Base-by-base conservation (phyloP, 2,329 filamentous ascomycete species). In the Pseudogymnoascus sp. region DNA sequence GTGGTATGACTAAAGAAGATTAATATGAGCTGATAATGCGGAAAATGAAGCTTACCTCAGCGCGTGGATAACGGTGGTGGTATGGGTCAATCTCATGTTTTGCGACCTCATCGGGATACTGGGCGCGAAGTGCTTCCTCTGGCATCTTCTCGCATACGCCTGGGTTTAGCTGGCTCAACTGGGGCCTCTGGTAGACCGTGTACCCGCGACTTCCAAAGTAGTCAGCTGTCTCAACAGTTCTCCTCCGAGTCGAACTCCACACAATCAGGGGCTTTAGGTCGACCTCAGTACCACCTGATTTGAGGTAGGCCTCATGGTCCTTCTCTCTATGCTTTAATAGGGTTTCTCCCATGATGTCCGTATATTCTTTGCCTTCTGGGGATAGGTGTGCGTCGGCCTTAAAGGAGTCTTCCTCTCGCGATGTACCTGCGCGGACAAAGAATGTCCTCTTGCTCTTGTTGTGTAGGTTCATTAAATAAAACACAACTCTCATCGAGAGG, bases 101-200 rank as follows among this genome's bases (percentile, higher is more conserved):
- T 66, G 86, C 82, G 6, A 96, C 89, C 74, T 99, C 94, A 3
- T 96, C 90, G 0, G 93, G 90, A 70, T 93, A 97, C 61, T 92
- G 80, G 68, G 85, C 78, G 60, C 90, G 85, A 66, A 99, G 95
- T 58, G 84, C 85, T 12, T 80, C 80, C 73, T 97, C 93, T 6
- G 90, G 89, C 78, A 97, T 87, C 74, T 91, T 94, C 76, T 97
- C 94, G 70, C 92, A 97, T 5, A 96, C 91, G 2, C 94, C 94
- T 1, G 94, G 94, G 71, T 99, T 97, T 70, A 99, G 84, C 75
- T 97, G 92, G 71, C 92, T 96, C 87, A 99, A 91, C 73, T 99
- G 93, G 57, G 92, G 93, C 62, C 94, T 85, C 74, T 97, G 94
- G 15, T 90, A 85, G 57, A 97, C 88, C 68, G 89, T 89, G 76